Evolutionary conservation across 2,329 filamentous ascomycete genomes (phyloP), one percentile per base, ranked within the genome.

Genomic region (Sclerotinia nivalis): DNA sequence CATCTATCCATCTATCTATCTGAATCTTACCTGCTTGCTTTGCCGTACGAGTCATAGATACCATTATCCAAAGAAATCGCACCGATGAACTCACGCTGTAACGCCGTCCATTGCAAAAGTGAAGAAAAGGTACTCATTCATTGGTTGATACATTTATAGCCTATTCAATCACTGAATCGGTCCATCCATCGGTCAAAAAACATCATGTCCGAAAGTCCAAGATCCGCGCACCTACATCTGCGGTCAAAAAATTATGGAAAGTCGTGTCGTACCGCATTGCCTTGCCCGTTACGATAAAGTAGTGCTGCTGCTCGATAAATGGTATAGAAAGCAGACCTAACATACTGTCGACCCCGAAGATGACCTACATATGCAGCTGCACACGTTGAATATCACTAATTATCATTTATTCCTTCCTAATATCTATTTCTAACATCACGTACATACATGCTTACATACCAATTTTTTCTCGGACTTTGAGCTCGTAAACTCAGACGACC

Each of bases 311-410:
- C 12, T 34, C 5, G n/a, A n/a, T 37, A 58, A 20, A 37, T 40
- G 10, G 55, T n/a, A 58, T 22, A 25, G 45, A 49, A 50, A 28
- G 10, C n/a, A 25, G 31, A 59, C 18, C 37, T 40, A 34, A 66
- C 15, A 66, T 66, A 43, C 40, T 43, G 18, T 20, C 49, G 64
- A 68, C 66, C 66, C 66, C 66, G 61, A 68, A 68, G n/a, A 43
- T 61, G 66, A 68, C 66, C 66, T 28, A 52, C 66, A 61, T 68
- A 64, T 64, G 45, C 60, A 64, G 45, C 59, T 62, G 59, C 45
- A 50, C 45, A 64, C 60, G 60, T 64, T 50, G 45, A 37, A 25
- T 25, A 20, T 18, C 28, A 64, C 31, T 18, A n/a, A 50, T 12
- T 18, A n/a, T 50, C 31, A 28, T 64, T 22, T 50, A 15, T 37